Conservation (phyloP, 73 alveolate species). For the Paramecium bursaria region DNA sequence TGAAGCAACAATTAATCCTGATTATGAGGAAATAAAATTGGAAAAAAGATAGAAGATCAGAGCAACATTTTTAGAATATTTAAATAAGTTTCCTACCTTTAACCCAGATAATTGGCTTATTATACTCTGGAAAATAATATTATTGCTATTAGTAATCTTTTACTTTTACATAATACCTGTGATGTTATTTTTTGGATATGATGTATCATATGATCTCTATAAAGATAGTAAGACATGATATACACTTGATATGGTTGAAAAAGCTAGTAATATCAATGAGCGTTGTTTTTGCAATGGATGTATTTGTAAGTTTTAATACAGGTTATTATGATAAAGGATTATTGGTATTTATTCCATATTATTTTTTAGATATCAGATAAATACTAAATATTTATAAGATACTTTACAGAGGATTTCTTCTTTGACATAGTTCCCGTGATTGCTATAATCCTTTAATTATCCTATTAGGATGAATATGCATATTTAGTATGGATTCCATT, state of each 20-base stretch:
- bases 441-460: conserved; percentile 13
- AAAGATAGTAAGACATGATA: not conserved
- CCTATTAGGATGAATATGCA: not conserved
- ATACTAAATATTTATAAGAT: conserved; percentile 2
- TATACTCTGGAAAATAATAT: conserved; percentile 21
- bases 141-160: not conserved
- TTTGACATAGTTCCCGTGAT: conserved; percentile 25
- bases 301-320: conserved; percentile 5
- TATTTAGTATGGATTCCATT: conserved; percentile 33
- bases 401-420: conserved; percentile 5
- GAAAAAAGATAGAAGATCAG: no score
- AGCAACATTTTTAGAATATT: conserved; percentile 11
- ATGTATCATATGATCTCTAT: no score
- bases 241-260: not conserved
- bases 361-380: not conserved
- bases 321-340: conserved; percentile 56
- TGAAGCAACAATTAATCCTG: no score
- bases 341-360: not conserved
- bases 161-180: conserved; percentile 44
- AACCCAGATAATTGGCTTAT: conserved; percentile 46
- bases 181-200: conserved; percentile 55
- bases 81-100: conserved; percentile 14
- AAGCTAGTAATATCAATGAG: not conserved
- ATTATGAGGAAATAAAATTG: no score
- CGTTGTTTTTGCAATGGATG: not conserved